Conservation (phyloP, 345 rosid genomes). For the Pugionium dolabratum region DNA sequence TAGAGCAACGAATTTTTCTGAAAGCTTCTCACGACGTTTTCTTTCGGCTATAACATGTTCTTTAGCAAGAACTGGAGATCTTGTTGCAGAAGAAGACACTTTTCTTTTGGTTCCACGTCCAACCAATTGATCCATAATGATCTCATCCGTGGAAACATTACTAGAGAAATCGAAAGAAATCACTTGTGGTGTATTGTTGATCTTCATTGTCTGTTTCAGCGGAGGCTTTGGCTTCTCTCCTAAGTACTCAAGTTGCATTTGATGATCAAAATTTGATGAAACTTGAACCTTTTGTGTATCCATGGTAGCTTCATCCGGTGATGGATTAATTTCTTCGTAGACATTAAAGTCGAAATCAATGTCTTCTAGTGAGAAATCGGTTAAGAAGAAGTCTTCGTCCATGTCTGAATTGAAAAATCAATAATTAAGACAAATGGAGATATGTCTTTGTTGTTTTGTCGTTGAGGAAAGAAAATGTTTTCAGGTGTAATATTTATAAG, state of each 20-base stretch:
- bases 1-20: constrained; percentile 66
- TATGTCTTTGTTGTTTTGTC: constrained; percentile 15
- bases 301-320: constrained; percentile 8
- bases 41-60: constrained; percentile 89
- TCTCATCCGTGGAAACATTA: constrained; percentile 18
- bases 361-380: constrained; percentile 36
- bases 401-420: constrained; percentile 9
- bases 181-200: constrained; percentile 24
- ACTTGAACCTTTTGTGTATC: constrained; percentile 12
- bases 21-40: constrained; percentile 77
- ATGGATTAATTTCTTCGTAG: not conserved
- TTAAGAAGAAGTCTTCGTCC: constrained; percentile 35
- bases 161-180: constrained; percentile 35
- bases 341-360: constrained; percentile 35
- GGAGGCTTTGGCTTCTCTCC: constrained; percentile 7
- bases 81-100: constrained; percentile 27
- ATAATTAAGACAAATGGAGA: constrained; percentile 19
- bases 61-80: constrained; percentile 52
- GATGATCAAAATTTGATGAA: constrained; percentile 25
- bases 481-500: constrained; percentile 24
- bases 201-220: constrained; percentile 15
- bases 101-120: constrained; percentile 34
- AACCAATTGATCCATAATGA: constrained; percentile 17
- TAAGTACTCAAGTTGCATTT: not conserved
- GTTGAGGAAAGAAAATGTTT: not conserved